Conservation (phyloP, 108 stramenopile species). For the Nannochloropsis oceanica region DNA sequence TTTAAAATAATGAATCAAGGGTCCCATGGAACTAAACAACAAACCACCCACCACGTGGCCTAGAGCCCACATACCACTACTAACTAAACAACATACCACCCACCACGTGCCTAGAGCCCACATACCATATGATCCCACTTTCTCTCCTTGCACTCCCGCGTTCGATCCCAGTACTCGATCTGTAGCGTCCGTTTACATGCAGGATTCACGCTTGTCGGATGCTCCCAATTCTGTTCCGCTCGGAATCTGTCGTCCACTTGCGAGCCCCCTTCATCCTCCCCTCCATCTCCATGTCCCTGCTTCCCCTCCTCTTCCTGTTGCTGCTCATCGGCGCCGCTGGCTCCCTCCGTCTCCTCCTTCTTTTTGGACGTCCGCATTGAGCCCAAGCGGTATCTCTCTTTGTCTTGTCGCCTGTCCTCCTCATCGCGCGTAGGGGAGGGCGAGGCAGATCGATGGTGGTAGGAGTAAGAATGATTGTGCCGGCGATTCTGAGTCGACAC, state of each 20-base stretch:
- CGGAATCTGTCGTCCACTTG: background rate
- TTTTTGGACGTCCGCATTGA: too few relatives aligned
- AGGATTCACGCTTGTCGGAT: background rate
- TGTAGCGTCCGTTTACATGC: background rate
- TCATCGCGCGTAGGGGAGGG: background rate
- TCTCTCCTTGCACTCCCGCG: background rate
- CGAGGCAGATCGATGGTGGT: background rate
- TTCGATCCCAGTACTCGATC: background rate
- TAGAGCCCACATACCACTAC: too few relatives aligned
- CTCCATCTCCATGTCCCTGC: background rate
- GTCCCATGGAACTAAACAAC: too few relatives aligned
- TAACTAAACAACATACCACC: too few relatives aligned
- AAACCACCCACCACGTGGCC: too few relatives aligned
- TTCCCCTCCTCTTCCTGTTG: too few relatives aligned
- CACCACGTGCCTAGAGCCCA: background rate
- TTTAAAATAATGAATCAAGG: too few relatives aligned
- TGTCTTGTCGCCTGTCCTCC: background rate
- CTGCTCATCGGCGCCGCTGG: too few relatives aligned
- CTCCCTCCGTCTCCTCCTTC: too few relatives aligned
- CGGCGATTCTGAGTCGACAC: background rate
- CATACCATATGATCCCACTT: background rate
- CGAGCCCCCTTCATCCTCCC: background rate
- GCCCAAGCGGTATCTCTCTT: too few relatives aligned
- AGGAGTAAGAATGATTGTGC: background rate
- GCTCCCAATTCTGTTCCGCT: background rate